These are phyloP conservation scores for Phialophora tarda DNA, from an alignment of 2,329 filamentous ascomycete genomes.

Conservation along the genomic window DNA sequence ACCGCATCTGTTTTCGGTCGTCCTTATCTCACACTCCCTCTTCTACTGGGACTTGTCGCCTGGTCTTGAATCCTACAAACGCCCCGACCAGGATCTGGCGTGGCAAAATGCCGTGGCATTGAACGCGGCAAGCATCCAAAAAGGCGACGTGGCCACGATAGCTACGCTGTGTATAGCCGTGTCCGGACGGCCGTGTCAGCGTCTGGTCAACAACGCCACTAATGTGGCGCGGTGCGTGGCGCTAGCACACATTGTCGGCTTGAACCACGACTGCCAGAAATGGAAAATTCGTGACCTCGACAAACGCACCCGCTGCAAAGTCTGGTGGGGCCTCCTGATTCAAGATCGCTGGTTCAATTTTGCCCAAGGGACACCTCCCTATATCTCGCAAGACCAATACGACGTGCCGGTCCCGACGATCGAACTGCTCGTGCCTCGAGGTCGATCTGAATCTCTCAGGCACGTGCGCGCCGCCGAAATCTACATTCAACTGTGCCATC, in stretches of 20 bases:
- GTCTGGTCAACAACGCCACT: slow-evolving; percentile 52
- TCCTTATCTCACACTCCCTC: slow-evolving; percentile 63
- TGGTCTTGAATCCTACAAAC: slow-evolving; percentile 52
- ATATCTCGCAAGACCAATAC: slow-evolving; percentile 59
- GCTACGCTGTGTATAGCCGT: slow-evolving; percentile 64
- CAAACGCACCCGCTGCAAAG: slow-evolving; percentile 57
- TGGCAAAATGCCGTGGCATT: slow-evolving; percentile 67
- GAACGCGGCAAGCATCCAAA: slow-evolving; percentile 61
- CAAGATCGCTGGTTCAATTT: slow-evolving; percentile 64
- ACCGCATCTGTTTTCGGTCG: slow-evolving; percentile 62
- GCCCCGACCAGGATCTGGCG: slow-evolving; percentile 64
- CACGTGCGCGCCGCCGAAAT: slow-evolving; percentile 55
- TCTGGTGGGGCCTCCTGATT: slow-evolving; percentile 64
- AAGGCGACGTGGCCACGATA: slow-evolving; percentile 64
- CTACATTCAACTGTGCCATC: slow-evolving; percentile 59
- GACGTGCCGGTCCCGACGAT: slow-evolving; percentile 62
- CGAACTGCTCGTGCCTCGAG: slow-evolving; percentile 46
- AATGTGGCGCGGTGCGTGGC: slow-evolving; percentile 60
- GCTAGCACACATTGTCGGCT: slow-evolving; percentile 60
- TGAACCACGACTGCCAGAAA: slow-evolving; percentile 60
- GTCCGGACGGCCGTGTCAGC: slow-evolving; percentile 57
- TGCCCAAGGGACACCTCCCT: slow-evolving; percentile 61
- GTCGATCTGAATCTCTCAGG: slow-evolving; percentile 48
- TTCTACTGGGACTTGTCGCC: slow-evolving; percentile 62
- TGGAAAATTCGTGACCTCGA: slow-evolving; percentile 60